Base-by-base conservation (phyloP, 2,329 filamentous ascomycete species). In the Penicillium sp. region DNA sequence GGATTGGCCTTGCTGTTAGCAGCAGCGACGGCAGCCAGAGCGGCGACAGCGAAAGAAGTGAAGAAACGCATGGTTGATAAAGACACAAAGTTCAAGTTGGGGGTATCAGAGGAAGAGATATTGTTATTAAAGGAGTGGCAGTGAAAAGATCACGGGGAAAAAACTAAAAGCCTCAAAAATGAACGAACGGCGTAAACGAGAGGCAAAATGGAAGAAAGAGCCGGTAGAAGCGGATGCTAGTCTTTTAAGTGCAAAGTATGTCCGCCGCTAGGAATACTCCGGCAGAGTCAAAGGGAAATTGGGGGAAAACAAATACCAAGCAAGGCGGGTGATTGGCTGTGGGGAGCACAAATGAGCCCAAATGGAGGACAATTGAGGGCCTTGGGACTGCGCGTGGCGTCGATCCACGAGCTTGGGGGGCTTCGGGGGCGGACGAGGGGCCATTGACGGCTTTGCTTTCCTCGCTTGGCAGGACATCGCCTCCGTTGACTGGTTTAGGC, bases 31-130 rank as follows among this genome's bases (percentile, higher is more conserved):
- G 77, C 75, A 54, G 77, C 76, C 58, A 81, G 63, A 57, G 77
- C 68, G 60, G 78, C 75, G 56, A 80, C 57, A 58, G 79, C 59
- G 46, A 77, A 47, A 52, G 75, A 71, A 66, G 72, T 59, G 58
- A 75, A 61, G 68, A 78, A 74, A 58, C 75, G 74, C 80, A 82
- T 83, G 34, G 34, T 36, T n/a, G 32, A 60, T 77, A 70, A 60
- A 9, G 44, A 18, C 14, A 49, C 56, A 29, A 31, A 42, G 40
- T 34, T 22, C 3, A n/a, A 43, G 24, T 24, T 36, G 44, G n/a
- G 32, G 46, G 45, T 47, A 47, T 45, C 16, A 31, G 36, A 38
- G 16, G 32, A 44, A 29, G 27, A 14, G 9, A n/a, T n/a, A n/a
- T n/a, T n/a, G n/a, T n/a, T 13, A 13, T 16, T 34, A 32, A 49